Conservation (phyloP, 495 filamentous ascomycete genomes). For the Physcia stellaris region DNA sequence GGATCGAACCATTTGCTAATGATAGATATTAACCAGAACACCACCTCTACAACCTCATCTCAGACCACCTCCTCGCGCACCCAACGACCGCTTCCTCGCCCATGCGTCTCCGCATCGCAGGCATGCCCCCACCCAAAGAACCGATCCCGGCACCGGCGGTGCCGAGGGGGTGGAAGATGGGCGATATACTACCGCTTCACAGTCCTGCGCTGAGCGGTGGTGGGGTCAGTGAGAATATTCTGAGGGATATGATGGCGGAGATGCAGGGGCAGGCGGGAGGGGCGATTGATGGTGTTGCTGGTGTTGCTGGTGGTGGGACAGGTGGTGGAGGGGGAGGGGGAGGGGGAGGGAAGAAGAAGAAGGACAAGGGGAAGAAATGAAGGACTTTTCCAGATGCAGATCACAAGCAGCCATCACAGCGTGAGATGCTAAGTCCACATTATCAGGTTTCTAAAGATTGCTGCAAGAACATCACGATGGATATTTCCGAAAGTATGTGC, state of each 20-base stretch:
- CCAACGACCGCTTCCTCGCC: conserved; percentile 60
- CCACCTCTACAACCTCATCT: conserved; percentile 69
- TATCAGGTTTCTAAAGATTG: no score
- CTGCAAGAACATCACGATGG: no score
- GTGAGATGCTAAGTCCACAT: no score
- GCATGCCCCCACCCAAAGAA: conserved; percentile 51
- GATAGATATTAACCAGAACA: conserved; percentile 38
- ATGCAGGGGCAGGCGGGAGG: conserved; percentile 54
- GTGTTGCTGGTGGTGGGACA: conserved; percentile 34
- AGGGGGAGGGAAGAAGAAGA: conserved; percentile 7
- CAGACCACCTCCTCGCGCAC: conserved; percentile 56
- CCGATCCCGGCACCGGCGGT: conserved; percentile 57
- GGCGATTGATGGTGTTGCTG: conserved; percentile 72
- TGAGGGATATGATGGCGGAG: conserved; percentile 95
- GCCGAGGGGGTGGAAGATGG: conserved; percentile 87
- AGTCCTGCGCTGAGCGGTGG: conserved; percentile 81
- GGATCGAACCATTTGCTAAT: no score
- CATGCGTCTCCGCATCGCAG: conserved; percentile 49
- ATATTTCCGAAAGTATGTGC: no score
- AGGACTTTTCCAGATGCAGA: no score
- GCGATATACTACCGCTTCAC: conserved; percentile 68
- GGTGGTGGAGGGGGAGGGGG: conserved; percentile 6
- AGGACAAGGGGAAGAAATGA: no score
- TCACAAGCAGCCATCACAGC: no score
- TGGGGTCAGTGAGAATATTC: conserved; percentile 87